These are phyloP conservation scores for Colletotrichum orchidophilum DNA, from an alignment of 2,329 filamentous ascomycete genomes.

Conservation along the genomic window DNA sequence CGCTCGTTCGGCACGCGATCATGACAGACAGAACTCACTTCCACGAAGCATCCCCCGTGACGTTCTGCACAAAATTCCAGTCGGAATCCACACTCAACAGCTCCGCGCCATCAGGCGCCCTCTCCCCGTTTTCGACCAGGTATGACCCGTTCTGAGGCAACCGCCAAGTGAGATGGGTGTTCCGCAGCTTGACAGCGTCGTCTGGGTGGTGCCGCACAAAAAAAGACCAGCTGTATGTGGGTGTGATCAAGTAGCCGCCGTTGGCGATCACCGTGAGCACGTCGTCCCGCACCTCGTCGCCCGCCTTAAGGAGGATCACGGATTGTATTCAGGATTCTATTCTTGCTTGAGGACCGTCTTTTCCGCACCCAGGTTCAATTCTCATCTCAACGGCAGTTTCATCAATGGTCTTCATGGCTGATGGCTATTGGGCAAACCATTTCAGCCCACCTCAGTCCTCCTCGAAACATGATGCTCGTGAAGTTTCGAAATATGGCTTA, in stretches of 20 bases:
- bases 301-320: constrained; percentile 71
- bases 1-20: too few species aligned
- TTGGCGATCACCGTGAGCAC: constrained; percentile 13
- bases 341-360: too few species aligned
- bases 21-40: constrained; percentile 31
- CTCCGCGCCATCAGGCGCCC: constrained; percentile 47
- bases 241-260: not conserved
- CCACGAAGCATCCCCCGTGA: constrained; percentile 71
- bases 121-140: constrained; percentile 36
- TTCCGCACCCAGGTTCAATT: too few species aligned
- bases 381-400: too few species aligned
- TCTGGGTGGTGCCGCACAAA: not conserved
- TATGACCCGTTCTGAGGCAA: constrained; percentile 43
- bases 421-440: too few species aligned
- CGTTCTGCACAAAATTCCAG: constrained; percentile 62
- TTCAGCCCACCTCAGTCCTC: too few species aligned
- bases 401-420: too few species aligned
- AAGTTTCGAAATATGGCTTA: too few species aligned
- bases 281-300: constrained; percentile 58
- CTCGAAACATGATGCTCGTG: too few species aligned
- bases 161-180: constrained; percentile 49
- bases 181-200: not conserved
- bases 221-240: constrained; percentile 22
- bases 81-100: constrained; percentile 61
- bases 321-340: too few species aligned